Percentiles rank a stretch among this genome's conserved stretches.
Evolutionary conservation across 768 basidiomycete genomes (phyloP).

Genomic region (Amanita exitialis): DNA sequence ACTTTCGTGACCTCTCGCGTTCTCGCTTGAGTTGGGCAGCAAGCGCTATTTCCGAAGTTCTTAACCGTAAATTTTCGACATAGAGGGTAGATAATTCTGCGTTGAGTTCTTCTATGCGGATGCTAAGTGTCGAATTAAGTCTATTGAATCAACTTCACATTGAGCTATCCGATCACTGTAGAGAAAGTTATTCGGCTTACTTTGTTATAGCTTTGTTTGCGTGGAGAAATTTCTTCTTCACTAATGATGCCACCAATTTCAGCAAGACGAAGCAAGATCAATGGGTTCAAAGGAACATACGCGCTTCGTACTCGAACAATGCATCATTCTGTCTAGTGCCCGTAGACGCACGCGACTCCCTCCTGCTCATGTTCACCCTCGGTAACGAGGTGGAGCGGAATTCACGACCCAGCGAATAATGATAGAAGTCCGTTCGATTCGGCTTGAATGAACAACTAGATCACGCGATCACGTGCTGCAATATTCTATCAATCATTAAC

Average conservation of each 20-base stretch:
- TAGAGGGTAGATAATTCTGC: constrained; percentile 74
- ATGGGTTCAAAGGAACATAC: constrained; percentile 33
- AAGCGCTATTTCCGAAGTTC: constrained; percentile 72
- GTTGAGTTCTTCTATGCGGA: constrained; percentile 78
- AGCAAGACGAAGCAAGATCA: constrained; percentile 10
- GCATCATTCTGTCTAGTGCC: constrained; percentile 68
- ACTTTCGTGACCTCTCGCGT: constrained; percentile 61
- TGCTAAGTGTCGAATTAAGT: constrained; percentile 77
- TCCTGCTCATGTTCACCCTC: constrained; percentile 39
- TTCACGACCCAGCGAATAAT: neutral
- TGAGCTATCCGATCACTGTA: neutral
- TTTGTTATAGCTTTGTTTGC: constrained; percentile 91
- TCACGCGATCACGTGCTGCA: constrained; percentile 1
- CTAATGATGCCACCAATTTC: constrained; percentile 35
- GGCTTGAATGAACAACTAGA: neutral
- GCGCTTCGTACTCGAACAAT: constrained; percentile 76
- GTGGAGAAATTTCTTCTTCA: constrained; percentile 88
- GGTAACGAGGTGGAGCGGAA: constrained; percentile 13
- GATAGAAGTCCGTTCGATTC: neutral
- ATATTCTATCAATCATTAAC: neutral
- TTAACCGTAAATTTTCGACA: constrained; percentile 73
- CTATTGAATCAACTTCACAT: constrained; percentile 23
- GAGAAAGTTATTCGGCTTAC: constrained; percentile 26
- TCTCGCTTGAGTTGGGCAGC: constrained; percentile 71
- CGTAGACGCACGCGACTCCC: constrained; percentile 55